Conservation (phyloP, 2,329 filamentous ascomycete genomes). For the Remersonia thermophila region DNA sequence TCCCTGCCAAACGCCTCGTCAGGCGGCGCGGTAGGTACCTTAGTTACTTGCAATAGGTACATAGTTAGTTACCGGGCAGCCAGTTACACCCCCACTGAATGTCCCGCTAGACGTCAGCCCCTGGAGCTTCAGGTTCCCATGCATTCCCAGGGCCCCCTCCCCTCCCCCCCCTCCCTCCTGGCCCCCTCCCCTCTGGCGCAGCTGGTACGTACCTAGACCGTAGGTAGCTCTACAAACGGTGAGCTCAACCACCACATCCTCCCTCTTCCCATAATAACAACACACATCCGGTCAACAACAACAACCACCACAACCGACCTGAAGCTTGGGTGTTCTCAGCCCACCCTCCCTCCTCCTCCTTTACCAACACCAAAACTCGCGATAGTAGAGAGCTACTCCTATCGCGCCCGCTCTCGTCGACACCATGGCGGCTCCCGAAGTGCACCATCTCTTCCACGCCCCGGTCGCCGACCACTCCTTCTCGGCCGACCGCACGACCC, state of each 20-base stretch:
- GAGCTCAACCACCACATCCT: too few species aligned
- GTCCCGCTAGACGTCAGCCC: slow-evolving; percentile 5
- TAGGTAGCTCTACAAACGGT: too few species aligned
- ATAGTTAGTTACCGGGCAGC: too few species aligned
- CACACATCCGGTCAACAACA: neutral
- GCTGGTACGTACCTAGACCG: too few species aligned
- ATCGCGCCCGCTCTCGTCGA: slow-evolving; percentile 32
- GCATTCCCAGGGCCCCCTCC: too few species aligned
- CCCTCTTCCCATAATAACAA: too few species aligned
- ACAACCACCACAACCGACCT: slow-evolving; percentile 2
- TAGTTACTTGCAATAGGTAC: too few species aligned
- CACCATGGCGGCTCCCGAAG: slow-evolving; percentile 74
- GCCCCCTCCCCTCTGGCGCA: too few species aligned
- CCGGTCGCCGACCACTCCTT: slow-evolving; percentile 98
- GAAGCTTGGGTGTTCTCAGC: slow-evolving; percentile 3
- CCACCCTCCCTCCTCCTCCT: slow-evolving; percentile 5
- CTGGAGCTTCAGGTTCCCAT: too few species aligned
- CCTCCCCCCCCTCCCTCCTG: too few species aligned
- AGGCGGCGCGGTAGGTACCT: too few species aligned
- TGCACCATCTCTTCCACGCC: slow-evolving; percentile 92
- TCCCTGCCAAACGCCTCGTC: too few species aligned
- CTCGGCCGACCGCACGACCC: slow-evolving; percentile 75
- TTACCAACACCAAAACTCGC: slow-evolving; percentile 22
- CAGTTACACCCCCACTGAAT: slow-evolving; percentile 2
- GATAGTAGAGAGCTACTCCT: slow-evolving; percentile 99